Evolutionary conservation across 129 eudicot genomes (phyloP).

Genomic region (Escallonia herrerae): DNA sequence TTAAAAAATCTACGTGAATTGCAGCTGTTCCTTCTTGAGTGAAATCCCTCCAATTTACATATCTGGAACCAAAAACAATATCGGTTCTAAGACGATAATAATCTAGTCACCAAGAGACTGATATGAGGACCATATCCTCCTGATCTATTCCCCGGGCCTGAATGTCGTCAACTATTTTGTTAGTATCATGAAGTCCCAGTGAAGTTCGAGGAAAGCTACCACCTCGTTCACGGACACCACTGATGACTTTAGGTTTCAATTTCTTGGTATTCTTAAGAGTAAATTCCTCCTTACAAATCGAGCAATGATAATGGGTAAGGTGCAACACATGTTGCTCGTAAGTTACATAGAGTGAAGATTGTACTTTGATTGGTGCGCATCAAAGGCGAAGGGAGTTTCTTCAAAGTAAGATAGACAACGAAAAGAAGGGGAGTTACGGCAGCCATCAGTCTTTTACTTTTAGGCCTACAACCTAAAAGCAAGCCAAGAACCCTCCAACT

Average conservation of each 20-base stretch:
- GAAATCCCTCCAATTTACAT: conserved; percentile 98
- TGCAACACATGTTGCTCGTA: not conserved
- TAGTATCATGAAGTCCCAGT: conserved; percentile 88
- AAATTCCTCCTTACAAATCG: conserved; percentile 60
- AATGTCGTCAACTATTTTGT: conserved; percentile 90
- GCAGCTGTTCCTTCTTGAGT: conserved; percentile 96
- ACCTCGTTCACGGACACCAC: conserved; percentile 92
- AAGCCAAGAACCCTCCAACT: not conserved
- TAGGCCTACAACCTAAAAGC: conserved; percentile 1
- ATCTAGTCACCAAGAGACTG: not conserved
- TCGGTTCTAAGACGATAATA: not conserved
- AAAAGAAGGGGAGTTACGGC: not conserved
- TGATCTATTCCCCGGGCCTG: conserved; percentile 96
- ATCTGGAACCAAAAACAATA: conserved; percentile 39
- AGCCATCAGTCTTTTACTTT: too few relatives aligned
- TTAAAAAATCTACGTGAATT: conserved; percentile 29
- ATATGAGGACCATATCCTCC: conserved; percentile 26
- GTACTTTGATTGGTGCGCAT: not conserved
- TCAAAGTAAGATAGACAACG: not conserved
- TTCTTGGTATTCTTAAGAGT: conserved; percentile 62
- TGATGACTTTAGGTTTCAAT: conserved; percentile 72
- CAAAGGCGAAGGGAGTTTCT: not conserved
- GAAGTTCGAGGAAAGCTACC: conserved; percentile 95
- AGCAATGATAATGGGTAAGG: conserved; percentile 5
- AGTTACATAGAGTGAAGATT: not conserved